Base-by-base conservation (phyloP, 192 early-diverging fungal species). In the Funneliformis mosseae region DNA sequence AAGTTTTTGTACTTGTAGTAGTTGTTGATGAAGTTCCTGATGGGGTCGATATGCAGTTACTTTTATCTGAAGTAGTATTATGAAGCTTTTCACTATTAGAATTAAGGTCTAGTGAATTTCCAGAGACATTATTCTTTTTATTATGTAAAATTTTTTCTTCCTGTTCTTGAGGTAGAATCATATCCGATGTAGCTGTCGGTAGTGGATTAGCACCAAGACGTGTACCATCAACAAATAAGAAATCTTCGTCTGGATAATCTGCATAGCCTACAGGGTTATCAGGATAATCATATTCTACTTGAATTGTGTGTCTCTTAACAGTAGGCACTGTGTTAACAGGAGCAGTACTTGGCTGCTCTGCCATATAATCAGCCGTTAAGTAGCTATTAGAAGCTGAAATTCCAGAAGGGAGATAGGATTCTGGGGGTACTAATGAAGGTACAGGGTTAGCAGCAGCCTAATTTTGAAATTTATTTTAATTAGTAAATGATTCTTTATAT, bases 221-320 rank as follows among this genome's bases (percentile, higher is more conserved):
- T 18, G 78, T 79, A 23, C 78, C 78, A 71, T 79, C 78, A n/a
- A 67, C 68, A 42, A 79, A 79, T 71, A 48, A 14, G 25, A 79
- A 79, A 33, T 79, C 78, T 60, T 79, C 78, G n/a, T 66, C 78
- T 5, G 78, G 78, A 39, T 71, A 79, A 41, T 79, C 78, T 71
- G 60, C 50, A 50, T 45, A 79, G 18, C 59, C 76, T 1, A 14
- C n/a, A 42, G 63, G 39, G 39, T 71, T 79, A 60, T 71, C 69
- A 25, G 66, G 67, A 59, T 71, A 60, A 18, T 84, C 80, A 78
- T 87, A 89, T 73, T 90, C 89, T 25, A 90, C 86, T 73, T 90
- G 89, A 68, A 90, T 90, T 0, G 89, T 90, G 67, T 90, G 89
- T 10, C 89, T 85, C 83, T 90, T 90, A 38, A 79, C 78, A 18